These are phyloP conservation scores for Aquilaria sinensis DNA, from an alignment of 345 rosid species.

Conservation along the genomic window DNA sequence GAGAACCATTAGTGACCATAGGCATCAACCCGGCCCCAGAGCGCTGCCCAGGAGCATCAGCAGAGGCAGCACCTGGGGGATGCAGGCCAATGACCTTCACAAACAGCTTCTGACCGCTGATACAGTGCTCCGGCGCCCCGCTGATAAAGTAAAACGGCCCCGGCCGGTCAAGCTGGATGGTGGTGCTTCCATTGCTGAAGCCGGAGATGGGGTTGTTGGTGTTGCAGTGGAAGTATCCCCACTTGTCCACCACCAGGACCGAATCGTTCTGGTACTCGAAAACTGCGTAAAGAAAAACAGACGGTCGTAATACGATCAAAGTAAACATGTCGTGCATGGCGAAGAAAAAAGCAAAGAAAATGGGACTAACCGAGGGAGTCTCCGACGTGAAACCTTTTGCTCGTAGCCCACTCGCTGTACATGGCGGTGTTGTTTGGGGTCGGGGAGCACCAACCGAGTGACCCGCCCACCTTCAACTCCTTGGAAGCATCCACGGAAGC, in stretches of 20 bases:
- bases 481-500: slow-evolving; percentile 28
- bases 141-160: slow-evolving; percentile 68
- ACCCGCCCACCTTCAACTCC: slow-evolving; percentile 56
- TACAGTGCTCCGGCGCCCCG: slow-evolving; percentile 53
- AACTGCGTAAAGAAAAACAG: slow-evolving; percentile 19
- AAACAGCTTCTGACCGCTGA: slow-evolving; percentile 49
- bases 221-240: slow-evolving; percentile 50
- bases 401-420: slow-evolving; percentile 59
- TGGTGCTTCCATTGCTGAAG: slow-evolving; percentile 59
- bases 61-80: slow-evolving; percentile 24
- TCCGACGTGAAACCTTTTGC: slow-evolving; percentile 55
- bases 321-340: neutral
- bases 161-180: slow-evolving; percentile 38
- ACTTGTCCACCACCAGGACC: slow-evolving; percentile 42
- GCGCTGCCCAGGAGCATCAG: slow-evolving; percentile 34
- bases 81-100: slow-evolving; percentile 38
- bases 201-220: slow-evolving; percentile 46
- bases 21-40: slow-evolving; percentile 28
- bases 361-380: slow-evolving; percentile 50
- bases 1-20: slow-evolving; percentile 7
- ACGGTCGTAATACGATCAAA: neutral
- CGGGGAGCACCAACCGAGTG: slow-evolving; percentile 62
- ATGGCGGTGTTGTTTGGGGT: slow-evolving; percentile 26
- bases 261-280: slow-evolving; percentile 60
- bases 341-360: neutral